Evolutionary conservation across 208 protist species (phyloP), one percentile per base, ranked within the genome.

Genomic region (Leishmania martiniquensis): DNA sequence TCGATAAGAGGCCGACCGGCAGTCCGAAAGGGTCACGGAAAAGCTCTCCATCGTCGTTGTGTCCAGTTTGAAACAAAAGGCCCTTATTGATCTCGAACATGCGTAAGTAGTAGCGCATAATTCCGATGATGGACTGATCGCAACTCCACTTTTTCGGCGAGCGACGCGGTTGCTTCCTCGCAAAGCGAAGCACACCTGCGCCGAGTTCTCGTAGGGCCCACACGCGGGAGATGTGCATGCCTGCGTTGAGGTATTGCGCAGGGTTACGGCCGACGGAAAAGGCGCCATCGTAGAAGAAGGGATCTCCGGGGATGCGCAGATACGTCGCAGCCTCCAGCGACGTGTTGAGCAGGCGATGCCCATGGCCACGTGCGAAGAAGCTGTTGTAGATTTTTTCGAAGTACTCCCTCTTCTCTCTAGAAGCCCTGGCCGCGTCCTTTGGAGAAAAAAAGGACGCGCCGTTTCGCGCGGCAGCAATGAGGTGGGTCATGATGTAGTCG

Each of bases 61-160:
- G 67, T 25, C 67, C 67, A 49, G 25, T 52, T 17, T 51, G 44
- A 10, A 71, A n/a, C 49, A 84, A 62, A 42, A 84, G 75, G 25
- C 70, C 75, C 7, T 70, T 52, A 29, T 78, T 72, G 39, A 76
- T 60, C 66, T 84, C 80, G 54, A 75, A 84, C 70, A 77, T 73
- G 55, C 80, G 80, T 34, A 59, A 75, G 20, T 75, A 72, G 34
- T 49, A 34, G 32, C 75, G 72, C 52, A 84, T 49, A 10, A 49
- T 49, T 12, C 70, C 68, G 65, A 77, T 55, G 25, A 84, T 76
- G 9, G 80, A 84, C 75, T 84, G 80, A 63, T 84, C 80, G 57
- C 80, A 84, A 42, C 51, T 77, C 80, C 80, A 84, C 15, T 74
- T 71, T 5, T 45, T 15, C 66, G 59, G 49, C 20, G 15, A 25